phyloP scores from a whole-genome alignment of 2,329 filamentous ascomycete genomes.

The Colletotrichum trifolii region DNA sequence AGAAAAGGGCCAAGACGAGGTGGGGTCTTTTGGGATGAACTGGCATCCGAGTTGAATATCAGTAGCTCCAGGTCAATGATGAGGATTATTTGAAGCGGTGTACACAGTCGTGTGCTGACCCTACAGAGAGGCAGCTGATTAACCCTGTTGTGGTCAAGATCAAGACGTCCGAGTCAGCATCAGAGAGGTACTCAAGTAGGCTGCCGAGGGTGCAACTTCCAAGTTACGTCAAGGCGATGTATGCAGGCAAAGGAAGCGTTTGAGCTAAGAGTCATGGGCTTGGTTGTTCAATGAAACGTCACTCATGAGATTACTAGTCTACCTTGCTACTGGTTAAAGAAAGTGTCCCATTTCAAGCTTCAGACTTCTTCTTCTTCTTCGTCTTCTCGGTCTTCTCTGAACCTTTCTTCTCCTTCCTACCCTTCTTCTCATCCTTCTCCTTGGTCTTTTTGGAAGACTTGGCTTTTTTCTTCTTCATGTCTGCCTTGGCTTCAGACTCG shows the following conservation, averaged over 20 bases:
- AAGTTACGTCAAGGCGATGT: too few relatives aligned
- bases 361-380: neutral
- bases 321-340: too few relatives aligned
- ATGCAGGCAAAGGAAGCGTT: too few relatives aligned
- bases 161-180: too few relatives aligned
- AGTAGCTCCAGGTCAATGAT: neutral
- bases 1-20: neutral
- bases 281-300: too few relatives aligned
- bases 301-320: too few relatives aligned
- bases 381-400: neutral
- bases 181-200: too few relatives aligned
- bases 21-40: constrained; percentile 21
- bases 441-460: neutral
- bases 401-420: neutral
- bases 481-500: neutral
- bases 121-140: neutral
- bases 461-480: neutral
- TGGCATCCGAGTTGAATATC: constrained; percentile 8
- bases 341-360: neutral
- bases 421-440: neutral
- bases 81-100: neutral
- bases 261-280: too few relatives aligned
- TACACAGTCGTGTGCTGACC: too few relatives aligned
- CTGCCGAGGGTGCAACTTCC: too few relatives aligned
- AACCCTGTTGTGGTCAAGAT: too few relatives aligned